phyloP scores from a whole-genome alignment of 768 basidiomycete species.

The Termitomyces sp. region DNA sequence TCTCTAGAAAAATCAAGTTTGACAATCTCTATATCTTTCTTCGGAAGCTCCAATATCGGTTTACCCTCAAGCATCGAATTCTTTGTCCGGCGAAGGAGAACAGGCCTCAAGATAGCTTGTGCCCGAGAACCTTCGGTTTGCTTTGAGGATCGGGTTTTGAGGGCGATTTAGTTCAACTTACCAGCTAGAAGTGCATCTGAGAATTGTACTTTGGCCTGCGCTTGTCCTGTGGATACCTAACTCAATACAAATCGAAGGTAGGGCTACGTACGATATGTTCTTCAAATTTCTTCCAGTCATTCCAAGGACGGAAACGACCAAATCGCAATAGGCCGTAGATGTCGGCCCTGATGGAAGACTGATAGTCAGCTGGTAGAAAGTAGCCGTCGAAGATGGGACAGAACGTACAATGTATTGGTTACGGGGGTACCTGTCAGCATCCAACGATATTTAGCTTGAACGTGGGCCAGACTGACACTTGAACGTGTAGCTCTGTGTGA shows the following conservation, averaged over 20 bases:
- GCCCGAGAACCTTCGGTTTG: constrained; percentile 44
- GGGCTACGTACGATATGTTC: constrained; percentile 40
- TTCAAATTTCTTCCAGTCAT: constrained; percentile 69
- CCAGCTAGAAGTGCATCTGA: constrained; percentile 60
- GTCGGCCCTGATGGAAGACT: constrained; percentile 42
- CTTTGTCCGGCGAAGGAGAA: constrained; percentile 73
- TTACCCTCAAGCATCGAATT: constrained; percentile 60
- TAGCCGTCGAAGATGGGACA: not conserved
- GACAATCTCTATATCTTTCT: constrained; percentile 55
- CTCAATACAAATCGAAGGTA: not conserved
- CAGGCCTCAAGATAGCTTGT: constrained; percentile 60
- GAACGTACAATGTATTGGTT: constrained; percentile 57
- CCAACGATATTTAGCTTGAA: constrained; percentile 70
- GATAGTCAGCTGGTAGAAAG: not conserved
- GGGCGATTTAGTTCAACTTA: constrained; percentile 11
- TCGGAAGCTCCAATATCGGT: constrained; percentile 60
- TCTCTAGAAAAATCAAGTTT: constrained; percentile 59
- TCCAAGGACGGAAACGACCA: constrained; percentile 64
- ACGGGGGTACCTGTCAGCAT: constrained; percentile 75
- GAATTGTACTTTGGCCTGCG: constrained; percentile 47
- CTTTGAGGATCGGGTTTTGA: not conserved
- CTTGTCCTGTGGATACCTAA: not conserved
- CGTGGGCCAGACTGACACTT: constrained; percentile 53
- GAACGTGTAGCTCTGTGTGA: constrained; percentile 44
- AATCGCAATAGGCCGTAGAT: constrained; percentile 70